Evolutionary conservation across 768 basidiomycete species (phyloP).

Genomic region (Hericium alpestre): DNA sequence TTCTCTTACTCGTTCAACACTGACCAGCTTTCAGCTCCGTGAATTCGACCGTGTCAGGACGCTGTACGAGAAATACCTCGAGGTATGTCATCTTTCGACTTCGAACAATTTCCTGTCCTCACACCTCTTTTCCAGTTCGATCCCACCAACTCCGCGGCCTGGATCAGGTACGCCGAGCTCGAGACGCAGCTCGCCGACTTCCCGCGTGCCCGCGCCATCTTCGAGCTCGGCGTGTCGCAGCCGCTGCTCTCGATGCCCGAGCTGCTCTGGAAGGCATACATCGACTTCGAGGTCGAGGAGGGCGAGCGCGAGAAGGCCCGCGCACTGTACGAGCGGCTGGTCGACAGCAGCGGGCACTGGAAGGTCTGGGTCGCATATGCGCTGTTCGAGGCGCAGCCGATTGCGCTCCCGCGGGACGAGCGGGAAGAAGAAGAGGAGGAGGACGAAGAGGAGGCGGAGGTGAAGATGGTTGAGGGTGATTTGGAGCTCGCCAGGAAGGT

Average conservation of each 20-base stretch:
- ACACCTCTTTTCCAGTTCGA: constrained; percentile 47
- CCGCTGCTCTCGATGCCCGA: constrained; percentile 89
- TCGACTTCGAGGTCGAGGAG: constrained; percentile 93
- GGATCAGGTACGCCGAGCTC: constrained; percentile 94
- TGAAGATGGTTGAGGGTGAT: constrained; percentile 64
- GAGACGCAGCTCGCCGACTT: constrained; percentile 83
- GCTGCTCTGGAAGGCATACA: constrained; percentile 87
- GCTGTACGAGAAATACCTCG: constrained; percentile 89
- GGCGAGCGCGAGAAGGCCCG: constrained; percentile 81
- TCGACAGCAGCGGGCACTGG: constrained; percentile 80
- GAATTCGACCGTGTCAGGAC: constrained; percentile 92
- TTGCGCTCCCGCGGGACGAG: constrained; percentile 50
- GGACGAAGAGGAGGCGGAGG: constrained; percentile 36
- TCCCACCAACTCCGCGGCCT: constrained; percentile 80
- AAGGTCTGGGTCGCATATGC: constrained; percentile 98
- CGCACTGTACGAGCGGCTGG: constrained; percentile 79
- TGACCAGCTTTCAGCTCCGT: constrained; percentile 45
- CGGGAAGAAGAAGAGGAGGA: constrained; percentile 67
- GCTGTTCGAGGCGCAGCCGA: constrained; percentile 76
- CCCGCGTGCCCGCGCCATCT: constrained; percentile 83
- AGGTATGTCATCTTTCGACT: constrained; percentile 35
- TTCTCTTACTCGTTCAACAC: background rate
- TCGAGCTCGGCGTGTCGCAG: constrained; percentile 83
- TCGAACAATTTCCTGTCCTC: background rate
- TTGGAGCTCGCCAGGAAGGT: constrained; percentile 58